A percentile compares a stretch with the other conserved stretches of the same genome.
Conservation (phyloP, 208 protist species). For the Leishmania martiniquensis region DNA sequence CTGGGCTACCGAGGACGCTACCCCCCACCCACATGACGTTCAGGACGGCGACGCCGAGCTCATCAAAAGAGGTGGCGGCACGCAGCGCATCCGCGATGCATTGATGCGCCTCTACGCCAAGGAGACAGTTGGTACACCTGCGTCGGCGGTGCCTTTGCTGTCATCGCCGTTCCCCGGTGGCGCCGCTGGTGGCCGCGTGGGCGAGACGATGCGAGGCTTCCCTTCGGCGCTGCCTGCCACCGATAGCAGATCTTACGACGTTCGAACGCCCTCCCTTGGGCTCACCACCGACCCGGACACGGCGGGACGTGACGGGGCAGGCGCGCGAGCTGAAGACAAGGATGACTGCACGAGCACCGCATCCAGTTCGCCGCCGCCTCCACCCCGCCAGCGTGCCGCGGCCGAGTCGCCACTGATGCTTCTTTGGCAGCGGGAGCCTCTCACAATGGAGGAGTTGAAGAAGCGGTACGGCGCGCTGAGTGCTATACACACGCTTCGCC, state of each 20-base stretch:
- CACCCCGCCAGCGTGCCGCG: neutral
- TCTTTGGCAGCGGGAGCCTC: slow-evolving; percentile 13
- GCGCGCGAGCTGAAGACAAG: neutral
- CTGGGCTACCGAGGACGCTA: neutral
- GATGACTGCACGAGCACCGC: neutral
- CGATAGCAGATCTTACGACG: neutral
- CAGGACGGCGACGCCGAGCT: neutral
- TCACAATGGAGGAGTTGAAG: slow-evolving; percentile 13
- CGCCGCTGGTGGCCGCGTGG: neutral
- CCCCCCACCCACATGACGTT: neutral
- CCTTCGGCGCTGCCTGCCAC: neutral
- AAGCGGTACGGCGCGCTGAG: slow-evolving; percentile 21
- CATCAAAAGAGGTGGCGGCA: slow-evolving; percentile 6
- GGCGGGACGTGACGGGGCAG: neutral
- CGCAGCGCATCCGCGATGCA: slow-evolving; percentile 30
- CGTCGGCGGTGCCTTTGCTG: neutral
- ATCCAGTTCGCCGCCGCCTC: neutral
- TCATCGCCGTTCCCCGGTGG: neutral
- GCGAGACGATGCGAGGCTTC: neutral
- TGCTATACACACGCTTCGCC: slow-evolving; percentile 8
- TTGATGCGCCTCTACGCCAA: slow-evolving; percentile 23
- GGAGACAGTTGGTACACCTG: neutral
- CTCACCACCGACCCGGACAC: neutral
- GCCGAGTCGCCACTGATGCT: neutral
- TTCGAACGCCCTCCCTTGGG: neutral